A percentile compares a stretch with the other conserved stretches of the same genome.
phyloP scores from a whole-genome alignment of 1,284 basidiomycete genomes.

The Ceraceosorus bombacis region DNA sequence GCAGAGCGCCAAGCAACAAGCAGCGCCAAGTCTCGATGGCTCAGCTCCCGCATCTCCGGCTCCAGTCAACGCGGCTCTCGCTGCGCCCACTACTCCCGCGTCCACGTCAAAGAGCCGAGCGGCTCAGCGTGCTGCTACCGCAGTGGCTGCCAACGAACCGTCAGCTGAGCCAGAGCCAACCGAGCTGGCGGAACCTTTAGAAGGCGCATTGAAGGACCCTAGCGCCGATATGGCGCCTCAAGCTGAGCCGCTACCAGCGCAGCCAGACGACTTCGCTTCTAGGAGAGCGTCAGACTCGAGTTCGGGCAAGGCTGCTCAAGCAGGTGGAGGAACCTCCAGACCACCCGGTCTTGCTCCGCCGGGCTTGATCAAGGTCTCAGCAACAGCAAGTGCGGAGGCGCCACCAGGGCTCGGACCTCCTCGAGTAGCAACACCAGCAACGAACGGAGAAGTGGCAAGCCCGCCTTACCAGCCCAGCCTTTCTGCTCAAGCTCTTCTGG shows the following conservation, averaged over 20 bases:
- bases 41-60: conserved; percentile 6
- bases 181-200: too few relatives aligned
- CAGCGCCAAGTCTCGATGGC: not conserved
- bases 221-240: not conserved
- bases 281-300: too few relatives aligned
- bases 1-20: conserved; percentile 6
- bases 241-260: not conserved
- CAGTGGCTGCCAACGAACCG: not conserved
- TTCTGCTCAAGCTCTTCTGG: conserved; percentile 71
- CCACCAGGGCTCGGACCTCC: conserved; percentile 44
- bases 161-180: not conserved
- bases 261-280: too few relatives aligned
- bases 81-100: conserved; percentile 8
- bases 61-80: conserved; percentile 12
- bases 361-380: not conserved
- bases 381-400: not conserved
- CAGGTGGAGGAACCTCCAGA: conserved; percentile 18
- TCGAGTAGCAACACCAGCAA: conserved; percentile 62
- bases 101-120: too few relatives aligned
- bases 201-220: not conserved
- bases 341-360: conserved; percentile 7
- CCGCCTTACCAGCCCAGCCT: conserved; percentile 74
- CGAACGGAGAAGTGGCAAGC: conserved; percentile 50
- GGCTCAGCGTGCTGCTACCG: not conserved
- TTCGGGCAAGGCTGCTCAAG: not conserved